Evolutionary conservation across 2,329 filamentous ascomycete genomes (phyloP), one percentile per base, ranked within the genome.

Genomic region (Fusarium xylarioides): DNA sequence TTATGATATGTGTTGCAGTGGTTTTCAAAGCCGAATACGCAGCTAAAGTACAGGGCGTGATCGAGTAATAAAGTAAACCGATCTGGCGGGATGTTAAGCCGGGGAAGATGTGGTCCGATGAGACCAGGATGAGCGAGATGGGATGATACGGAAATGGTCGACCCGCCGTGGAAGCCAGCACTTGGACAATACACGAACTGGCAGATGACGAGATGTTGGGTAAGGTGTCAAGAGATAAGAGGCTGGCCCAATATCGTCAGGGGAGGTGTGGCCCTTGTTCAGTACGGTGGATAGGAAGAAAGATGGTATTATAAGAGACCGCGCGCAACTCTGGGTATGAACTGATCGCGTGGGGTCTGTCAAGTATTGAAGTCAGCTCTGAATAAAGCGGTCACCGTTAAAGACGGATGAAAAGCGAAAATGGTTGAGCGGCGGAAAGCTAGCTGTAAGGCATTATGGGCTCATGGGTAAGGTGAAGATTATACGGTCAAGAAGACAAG

Each of bases 111-210:
- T 78, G 76, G 76, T 74, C 71, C 76, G 76, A 78, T 76, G 59
- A 42, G 71, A 73, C 76, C 50, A 68, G 76, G 76, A 78, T 77
- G 64, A 53, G 68, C 66, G 74, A 73, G 71, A 76, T 71, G 70
- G 66, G 61, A 69, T 73, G 74, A 68, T 68, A 68, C 63, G 59
- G 50, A 38, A 73, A n/a, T 56, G 40, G 47, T 64, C 42, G 67
- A 73, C 54, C 68, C 65, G 63, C 40, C 58, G 58, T 57, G 56
- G 54, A 70, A 68, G 57, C 71, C 71, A 74, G 71, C 68, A 74
- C 71, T 74, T 70, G 64, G 68, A 74, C 60, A 74, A 66, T 44
- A 73, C 71, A 67, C 59, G 30, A 62, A 37, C 49, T 32, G 50
- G 53, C 35, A 64, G 62, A 53, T 55, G 49, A 71, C 63, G 56